Evolutionary conservation across 1,284 basidiomycete species (phyloP), one percentile per base, ranked within the genome.

Genomic region (Cutaneotrichosporon spelunceum): DNA sequence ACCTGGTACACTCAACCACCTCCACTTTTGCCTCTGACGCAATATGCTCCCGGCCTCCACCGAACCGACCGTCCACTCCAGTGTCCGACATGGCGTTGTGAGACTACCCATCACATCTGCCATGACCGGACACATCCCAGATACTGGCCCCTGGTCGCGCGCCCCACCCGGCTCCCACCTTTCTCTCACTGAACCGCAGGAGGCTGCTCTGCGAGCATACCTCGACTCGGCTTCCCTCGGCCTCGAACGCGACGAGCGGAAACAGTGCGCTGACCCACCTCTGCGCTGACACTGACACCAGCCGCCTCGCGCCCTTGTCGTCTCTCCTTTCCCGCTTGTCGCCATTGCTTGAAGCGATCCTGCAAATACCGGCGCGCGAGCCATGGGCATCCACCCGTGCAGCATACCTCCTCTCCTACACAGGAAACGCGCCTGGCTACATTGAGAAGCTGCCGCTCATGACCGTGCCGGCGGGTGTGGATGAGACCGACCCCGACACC

Each of bases 231-330:
- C 57, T 13, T 55, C 72, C 14, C 54, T 60, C 4, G 29, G 34
- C 2, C 64, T 74, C 6, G 73, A 74, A 53, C 62, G 74, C 45
- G 71, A 73, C 44, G 67, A 67, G 57, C 59, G 67, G 16, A 76
- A 74, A 48, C 62, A 64, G 74, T 53, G 45, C 9, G 49, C 24
- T 21, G 2, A 16, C 16, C 48, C 48, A 3, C 21, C 4, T 10
- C 9, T 4, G 27, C 1, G n/a, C 29, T 44, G 11, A 59, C 56
- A n/a, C 29, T 44, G 11, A 59, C 56, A n/a, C 11, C 60, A 73
- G 71, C 45, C 60, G 66, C n/a, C 67, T 71, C 24, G 57, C 53
- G 11, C 60, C 68, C 11, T 61, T 75, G 13, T 50, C 62, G 1
- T 19, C 26, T 1, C 66, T 74, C 2, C 19, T 73, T 4, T 23